A percentile compares a stretch with the other conserved stretches of the same genome.
These are phyloP conservation scores for Metarhizium sp. DNA, from an alignment of 2,329 filamentous ascomycete species.

Conservation along the genomic window DNA sequence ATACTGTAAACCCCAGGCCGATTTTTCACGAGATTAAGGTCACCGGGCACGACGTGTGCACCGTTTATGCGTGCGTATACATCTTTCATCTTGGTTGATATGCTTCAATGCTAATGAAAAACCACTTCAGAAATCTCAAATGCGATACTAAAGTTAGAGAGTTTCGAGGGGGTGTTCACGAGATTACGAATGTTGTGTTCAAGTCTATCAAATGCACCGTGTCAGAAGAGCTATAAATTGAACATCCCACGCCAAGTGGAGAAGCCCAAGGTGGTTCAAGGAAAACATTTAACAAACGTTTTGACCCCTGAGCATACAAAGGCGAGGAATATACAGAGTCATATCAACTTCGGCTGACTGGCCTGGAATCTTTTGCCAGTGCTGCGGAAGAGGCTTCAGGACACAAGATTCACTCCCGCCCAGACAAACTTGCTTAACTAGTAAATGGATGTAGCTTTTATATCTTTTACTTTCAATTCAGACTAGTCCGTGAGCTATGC, in stretches of 20 bases:
- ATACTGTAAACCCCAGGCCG: not conserved
- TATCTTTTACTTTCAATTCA: too few relatives aligned
- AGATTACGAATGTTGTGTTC: not conserved
- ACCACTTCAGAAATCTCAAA: not conserved
- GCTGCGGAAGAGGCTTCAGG: too few relatives aligned
- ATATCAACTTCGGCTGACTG: too few relatives aligned
- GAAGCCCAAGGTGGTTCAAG: too few relatives aligned
- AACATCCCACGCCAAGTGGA: too few relatives aligned
- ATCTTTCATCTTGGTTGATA: not conserved
- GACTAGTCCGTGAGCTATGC: too few relatives aligned
- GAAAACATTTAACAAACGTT: accelerated
- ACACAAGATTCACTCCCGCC: too few relatives aligned
- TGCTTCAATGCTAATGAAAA: not conserved
- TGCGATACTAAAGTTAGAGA: not conserved
- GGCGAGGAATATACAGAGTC: too few relatives aligned
- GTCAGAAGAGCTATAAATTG: not conserved
- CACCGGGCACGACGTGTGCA: not conserved
- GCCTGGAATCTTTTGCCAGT: too few relatives aligned
- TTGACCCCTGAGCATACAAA: too few relatives aligned
- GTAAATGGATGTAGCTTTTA: too few relatives aligned
- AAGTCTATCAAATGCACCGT: not conserved
- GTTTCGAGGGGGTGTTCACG: not conserved
- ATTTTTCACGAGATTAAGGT: not conserved
- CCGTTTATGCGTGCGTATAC: not conserved
- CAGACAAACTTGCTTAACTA: too few relatives aligned